A percentile compares a stretch with the other conserved stretches of the same genome.
These are phyloP conservation scores for Pestalotiopsis sp. DNA, from an alignment of 2,329 filamentous ascomycete genomes.

Conservation along the genomic window DNA sequence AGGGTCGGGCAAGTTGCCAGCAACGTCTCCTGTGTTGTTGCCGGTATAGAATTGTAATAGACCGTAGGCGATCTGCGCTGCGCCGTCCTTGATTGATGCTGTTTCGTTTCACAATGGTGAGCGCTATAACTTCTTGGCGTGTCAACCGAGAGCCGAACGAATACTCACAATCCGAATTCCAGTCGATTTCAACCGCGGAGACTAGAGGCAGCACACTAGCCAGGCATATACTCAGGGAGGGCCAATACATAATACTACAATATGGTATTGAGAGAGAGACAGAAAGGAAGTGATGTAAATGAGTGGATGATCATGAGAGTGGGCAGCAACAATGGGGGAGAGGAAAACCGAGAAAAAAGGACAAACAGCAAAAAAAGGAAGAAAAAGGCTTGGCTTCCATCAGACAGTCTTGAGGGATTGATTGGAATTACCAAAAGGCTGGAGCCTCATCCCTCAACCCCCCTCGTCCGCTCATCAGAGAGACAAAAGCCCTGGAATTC, in stretches of 20 bases:
- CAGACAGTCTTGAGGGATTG: conserved; percentile 1
- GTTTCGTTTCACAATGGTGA: neutral
- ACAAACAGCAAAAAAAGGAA: neutral
- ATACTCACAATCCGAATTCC: conserved; percentile 16
- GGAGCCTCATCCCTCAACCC: neutral
- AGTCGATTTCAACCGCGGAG: conserved; percentile 20
- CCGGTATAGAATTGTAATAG: conserved; percentile 22
- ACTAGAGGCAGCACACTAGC: conserved; percentile 13
- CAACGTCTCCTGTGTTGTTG: conserved; percentile 21
- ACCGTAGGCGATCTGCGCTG: conserved; percentile 19
- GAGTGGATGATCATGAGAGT: neutral
- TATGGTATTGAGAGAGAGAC: neutral
- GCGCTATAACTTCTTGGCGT: conserved; percentile 2
- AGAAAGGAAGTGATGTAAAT: neutral
- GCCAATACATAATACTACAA: conserved; percentile 7
- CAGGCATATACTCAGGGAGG: neutral
- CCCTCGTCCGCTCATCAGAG: neutral
- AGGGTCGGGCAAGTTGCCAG: conserved; percentile 23
- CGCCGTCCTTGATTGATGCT: conserved; percentile 19
- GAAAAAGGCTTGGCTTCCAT: neutral
- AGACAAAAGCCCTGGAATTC: neutral
- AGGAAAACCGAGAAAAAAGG: neutral
- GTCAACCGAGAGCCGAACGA: neutral
- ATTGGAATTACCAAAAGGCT: neutral
- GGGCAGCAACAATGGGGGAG: neutral